Base-by-base conservation (phyloP, 83 land plant species). In the Thuja plicata region DNA sequence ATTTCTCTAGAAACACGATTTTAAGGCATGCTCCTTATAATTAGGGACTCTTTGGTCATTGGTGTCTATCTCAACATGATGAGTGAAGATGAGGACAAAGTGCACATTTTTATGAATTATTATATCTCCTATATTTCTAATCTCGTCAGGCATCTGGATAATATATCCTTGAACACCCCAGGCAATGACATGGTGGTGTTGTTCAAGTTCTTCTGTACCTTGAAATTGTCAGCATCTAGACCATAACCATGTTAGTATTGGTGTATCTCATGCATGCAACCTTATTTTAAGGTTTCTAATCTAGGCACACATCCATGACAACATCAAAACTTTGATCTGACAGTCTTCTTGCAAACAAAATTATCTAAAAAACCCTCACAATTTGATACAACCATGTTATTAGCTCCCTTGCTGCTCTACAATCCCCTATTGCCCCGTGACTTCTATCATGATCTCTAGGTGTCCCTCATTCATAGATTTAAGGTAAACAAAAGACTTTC, bases 391-490 rank as follows among this genome's bases (percentile, higher is more conserved):
- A n/a, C n/a, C n/a, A n/a, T n/a, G n/a, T n/a, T n/a, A n/a, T n/a
- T n/a, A n/a, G n/a, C n/a, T n/a, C n/a, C n/a, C n/a, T n/a, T n/a
- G n/a, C n/a, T n/a, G n/a, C n/a, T n/a, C n/a, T n/a, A n/a, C n/a
- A n/a, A n/a, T n/a, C n/a, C n/a, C n/a, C n/a, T n/a, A n/a, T n/a
- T n/a, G n/a, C n/a, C n/a, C n/a, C n/a, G n/a, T n/a, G n/a, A n/a
- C n/a, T n/a, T n/a, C n/a, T n/a, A n/a, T n/a, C n/a, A n/a, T n/a
- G n/a, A n/a, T n/a, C n/a, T n/a, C 95, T 3, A 93, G 95, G 91
- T 94, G 95, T 5, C 95, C 95, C 84, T 94, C 95, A 45, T 94
- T 94, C 74, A 94, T 92, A 43, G 95, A 94, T 87, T 94, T 94
- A 2, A 94, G 50, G 95, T 94, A 88, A 94, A 94, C 10, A 94